These are phyloP conservation scores for Epichloe elymi DNA, from an alignment of 2,329 filamentous ascomycete species.

Conservation along the genomic window DNA sequence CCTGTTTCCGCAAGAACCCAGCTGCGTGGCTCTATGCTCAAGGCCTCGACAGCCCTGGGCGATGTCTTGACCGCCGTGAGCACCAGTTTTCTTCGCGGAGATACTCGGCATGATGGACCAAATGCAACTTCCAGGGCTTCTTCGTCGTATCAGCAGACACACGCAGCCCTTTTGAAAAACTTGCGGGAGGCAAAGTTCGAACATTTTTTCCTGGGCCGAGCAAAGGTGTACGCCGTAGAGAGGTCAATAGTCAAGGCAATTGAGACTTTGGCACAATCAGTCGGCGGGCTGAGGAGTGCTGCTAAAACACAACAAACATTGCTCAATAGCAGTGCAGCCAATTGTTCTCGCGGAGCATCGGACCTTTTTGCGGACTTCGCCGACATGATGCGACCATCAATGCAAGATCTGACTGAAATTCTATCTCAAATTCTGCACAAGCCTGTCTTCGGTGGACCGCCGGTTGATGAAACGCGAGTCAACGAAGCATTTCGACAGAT, in stretches of 20 bases:
- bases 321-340: conserved; percentile 31
- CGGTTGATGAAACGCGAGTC: conserved; percentile 33
- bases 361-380: conserved; percentile 73
- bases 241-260: conserved; percentile 66
- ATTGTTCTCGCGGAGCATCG: conserved; percentile 32
- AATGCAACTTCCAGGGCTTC: conserved; percentile 13
- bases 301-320: conserved; percentile 75
- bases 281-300: conserved; percentile 75
- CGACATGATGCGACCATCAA: conserved; percentile 68
- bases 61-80: conserved; percentile 70
- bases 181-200: conserved; percentile 74
- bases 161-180: conserved; percentile 42
- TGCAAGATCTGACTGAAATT: conserved; percentile 79
- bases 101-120: neutral
- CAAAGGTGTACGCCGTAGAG: conserved; percentile 62
- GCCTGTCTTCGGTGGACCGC: conserved; percentile 48
- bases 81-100: conserved; percentile 63
- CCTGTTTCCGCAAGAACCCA: conserved; percentile 60
- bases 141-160: conserved; percentile 43
- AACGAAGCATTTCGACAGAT: conserved; percentile 66
- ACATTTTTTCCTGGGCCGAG: conserved; percentile 64
- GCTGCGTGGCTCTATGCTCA: conserved; percentile 57
- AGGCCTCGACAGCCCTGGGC: conserved; percentile 58
- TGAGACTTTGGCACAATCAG: conserved; percentile 68
- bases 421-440: conserved; percentile 72